Conservation (phyloP, 2,329 filamentous ascomycete species). For the Aspergillus sp. region DNA sequence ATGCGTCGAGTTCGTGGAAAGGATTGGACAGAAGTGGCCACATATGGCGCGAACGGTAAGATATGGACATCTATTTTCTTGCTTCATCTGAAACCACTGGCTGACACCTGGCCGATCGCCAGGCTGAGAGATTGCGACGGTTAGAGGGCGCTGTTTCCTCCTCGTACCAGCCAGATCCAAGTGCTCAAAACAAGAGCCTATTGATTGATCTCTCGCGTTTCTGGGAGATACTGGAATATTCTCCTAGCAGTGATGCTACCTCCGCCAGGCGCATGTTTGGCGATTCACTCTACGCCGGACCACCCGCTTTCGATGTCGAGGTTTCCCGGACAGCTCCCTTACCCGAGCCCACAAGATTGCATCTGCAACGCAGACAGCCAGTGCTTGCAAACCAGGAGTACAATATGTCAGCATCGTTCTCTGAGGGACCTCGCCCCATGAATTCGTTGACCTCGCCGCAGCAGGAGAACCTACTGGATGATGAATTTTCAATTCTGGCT, state of each 20-base stretch:
- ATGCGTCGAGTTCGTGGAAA: slow-evolving; percentile 39
- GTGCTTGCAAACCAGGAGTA: slow-evolving; percentile 12
- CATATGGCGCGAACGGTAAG: slow-evolving; percentile 38
- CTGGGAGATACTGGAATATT: slow-evolving; percentile 44
- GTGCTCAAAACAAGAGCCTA: slow-evolving; percentile 28
- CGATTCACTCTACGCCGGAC: slow-evolving; percentile 28
- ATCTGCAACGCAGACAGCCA: slow-evolving; percentile 11
- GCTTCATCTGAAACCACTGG: not conserved
- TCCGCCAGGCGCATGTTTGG: slow-evolving; percentile 36
- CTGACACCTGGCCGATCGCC: not conserved
- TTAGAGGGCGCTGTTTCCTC: slow-evolving; percentile 39
- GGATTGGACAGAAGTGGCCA: slow-evolving; percentile 38
- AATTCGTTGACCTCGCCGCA: slow-evolving; percentile 15
- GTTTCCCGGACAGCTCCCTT: slow-evolving; percentile 38
- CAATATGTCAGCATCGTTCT: slow-evolving; percentile 9
- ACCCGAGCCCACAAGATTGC: slow-evolving; percentile 37
- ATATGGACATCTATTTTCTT: not conserved
- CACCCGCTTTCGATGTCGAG: slow-evolving; percentile 22
- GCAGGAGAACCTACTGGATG: slow-evolving; percentile 24
- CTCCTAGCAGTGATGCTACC: slow-evolving; percentile 33
- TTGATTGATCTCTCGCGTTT: slow-evolving; percentile 42
- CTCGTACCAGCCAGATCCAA: slow-evolving; percentile 33
- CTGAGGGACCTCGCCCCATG: slow-evolving; percentile 8
- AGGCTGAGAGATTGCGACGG: slow-evolving; percentile 38
- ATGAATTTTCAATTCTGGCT: slow-evolving; percentile 41